These are phyloP conservation scores for Chenopodium berlandieri DNA, from an alignment of 148 eudicot species.

Conservation along the genomic window DNA sequence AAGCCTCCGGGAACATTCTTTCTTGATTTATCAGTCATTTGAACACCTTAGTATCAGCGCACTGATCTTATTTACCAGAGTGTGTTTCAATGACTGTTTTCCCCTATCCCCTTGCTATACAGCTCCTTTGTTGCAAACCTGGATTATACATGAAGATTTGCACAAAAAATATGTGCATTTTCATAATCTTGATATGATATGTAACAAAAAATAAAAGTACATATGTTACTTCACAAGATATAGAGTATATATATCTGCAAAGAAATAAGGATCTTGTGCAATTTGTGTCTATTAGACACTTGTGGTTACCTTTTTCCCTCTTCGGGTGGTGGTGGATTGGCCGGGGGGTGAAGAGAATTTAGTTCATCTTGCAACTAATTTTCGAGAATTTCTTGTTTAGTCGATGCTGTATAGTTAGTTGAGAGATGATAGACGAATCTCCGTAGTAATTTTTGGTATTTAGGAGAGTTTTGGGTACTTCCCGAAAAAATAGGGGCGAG, in stretches of 20 bases:
- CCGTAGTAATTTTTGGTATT: too few species aligned
- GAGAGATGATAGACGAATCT: too few species aligned
- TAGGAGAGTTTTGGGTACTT: background rate
- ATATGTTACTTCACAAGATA: slow-evolving; percentile 20
- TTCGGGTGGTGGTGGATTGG: too few species aligned
- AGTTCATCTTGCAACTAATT: too few species aligned
- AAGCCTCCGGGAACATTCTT: slow-evolving; percentile 5
- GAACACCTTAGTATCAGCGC: slow-evolving; percentile 12
- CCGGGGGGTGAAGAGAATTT: too few species aligned
- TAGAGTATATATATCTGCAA: background rate
- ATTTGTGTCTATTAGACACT: background rate
- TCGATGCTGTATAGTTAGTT: too few species aligned
- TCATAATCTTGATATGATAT: slow-evolving; percentile 19
- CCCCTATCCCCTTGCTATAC: slow-evolving; percentile 15
- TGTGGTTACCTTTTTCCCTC: background rate
- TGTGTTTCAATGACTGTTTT: slow-evolving; percentile 25
- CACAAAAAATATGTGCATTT: slow-evolving; percentile 25
- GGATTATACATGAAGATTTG: slow-evolving; percentile 17
- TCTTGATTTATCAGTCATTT: slow-evolving; percentile 26
- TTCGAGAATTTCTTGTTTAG: too few species aligned
- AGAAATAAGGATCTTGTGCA: background rate
- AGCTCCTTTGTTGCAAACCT: background rate
- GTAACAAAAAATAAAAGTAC: slow-evolving; percentile 25
- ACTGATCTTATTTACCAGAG: background rate
- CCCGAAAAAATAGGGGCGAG: too few species aligned